These are phyloP conservation scores for Typha latifolia DNA, from an alignment of 176 grass and related monocot genomes.

Conservation along the genomic window DNA sequence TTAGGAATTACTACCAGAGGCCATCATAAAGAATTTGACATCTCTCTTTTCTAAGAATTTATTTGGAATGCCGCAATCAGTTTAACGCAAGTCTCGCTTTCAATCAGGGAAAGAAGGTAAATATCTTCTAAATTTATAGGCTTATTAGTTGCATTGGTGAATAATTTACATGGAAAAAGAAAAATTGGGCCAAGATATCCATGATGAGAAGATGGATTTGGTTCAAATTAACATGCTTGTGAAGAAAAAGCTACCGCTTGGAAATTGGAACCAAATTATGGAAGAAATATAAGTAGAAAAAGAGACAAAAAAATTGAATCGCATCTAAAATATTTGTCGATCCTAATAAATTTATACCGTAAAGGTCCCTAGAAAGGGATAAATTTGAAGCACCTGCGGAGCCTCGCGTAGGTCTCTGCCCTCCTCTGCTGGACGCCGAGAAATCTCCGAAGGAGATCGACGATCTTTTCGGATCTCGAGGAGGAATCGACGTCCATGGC, in stretches of 20 bases:
- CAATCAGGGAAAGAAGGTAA: neutral
- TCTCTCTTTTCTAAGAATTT: neutral
- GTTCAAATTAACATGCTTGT: too few species aligned
- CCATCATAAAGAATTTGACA: neutral
- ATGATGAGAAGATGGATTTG: too few species aligned
- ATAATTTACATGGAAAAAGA: too few species aligned
- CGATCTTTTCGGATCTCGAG: conserved; percentile 16
- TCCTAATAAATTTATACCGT: neutral
- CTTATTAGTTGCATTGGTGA: too few species aligned
- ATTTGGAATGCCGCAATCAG: neutral
- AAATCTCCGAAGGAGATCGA: conserved; percentile 58
- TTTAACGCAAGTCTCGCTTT: neutral
- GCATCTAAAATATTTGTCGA: neutral
- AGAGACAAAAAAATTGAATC: neutral
- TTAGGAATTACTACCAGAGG: neutral
- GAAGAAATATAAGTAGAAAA: too few species aligned
- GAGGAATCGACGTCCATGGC: conserved; percentile 4
- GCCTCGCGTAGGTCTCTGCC: conserved; percentile 73
- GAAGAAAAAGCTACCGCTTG: too few species aligned
- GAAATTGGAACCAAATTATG: too few species aligned
- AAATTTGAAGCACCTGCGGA: conserved; percentile 48
- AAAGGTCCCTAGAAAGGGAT: neutral
- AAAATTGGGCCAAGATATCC: too few species aligned
- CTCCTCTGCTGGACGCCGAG: conserved; percentile 80
- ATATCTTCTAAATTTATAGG: neutral